Evolutionary conservation across 2,329 filamentous ascomycete species (phyloP), one percentile per base, ranked within the genome.

Genomic region (Cordyceps pruinosa): DNA sequence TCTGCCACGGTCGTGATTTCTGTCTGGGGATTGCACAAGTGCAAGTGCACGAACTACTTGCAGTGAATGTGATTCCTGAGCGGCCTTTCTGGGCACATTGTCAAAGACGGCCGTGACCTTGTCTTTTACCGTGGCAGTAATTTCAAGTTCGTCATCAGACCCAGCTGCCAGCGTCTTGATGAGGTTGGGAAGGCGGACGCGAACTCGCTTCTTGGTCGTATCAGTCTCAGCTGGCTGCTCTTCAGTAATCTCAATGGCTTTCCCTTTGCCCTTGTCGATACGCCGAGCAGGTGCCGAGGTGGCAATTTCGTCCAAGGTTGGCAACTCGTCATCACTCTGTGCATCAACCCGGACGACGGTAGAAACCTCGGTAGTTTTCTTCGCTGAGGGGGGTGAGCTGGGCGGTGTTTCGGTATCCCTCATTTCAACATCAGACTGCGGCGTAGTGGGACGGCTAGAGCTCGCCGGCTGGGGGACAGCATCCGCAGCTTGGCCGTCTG

Each of bases 41-140:
- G 90, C 90, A 15, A 96, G 81, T 57, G 84, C 82, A 58, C 87
- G 87, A n/a, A 94, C 75, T 17, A 80, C 81, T 26, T 86, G 78
- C 59, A 93, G 74, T 0, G 87, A 84, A 26, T 77, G 76, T 2
- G 81, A 75, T 64, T 89, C 85, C 53, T 84, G 77, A n/a, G 78
- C 72, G 66, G 83, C 84, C 66, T 80, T 84, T 50, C 76, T 74
- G 0, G 86, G 88, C 3, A 87, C 69, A 17, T 82, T 85, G 65
- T 90, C 84, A 62, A 95, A 92, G 2, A 90, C 80, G n/a, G 76
- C 73, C 58, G 82, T 76, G 26, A 85, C 66, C 62, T 76, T 84
- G 66, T 74, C 76, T 61, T 78, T 80, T 51, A 73, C 73, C 1
- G 73, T 68, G 28, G 69, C 69, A 21, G 74, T 73, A 60, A 94